Evolutionary conservation across 441 rosid genomes (phyloP).

Genomic region (Macaranga tanarius): DNA sequence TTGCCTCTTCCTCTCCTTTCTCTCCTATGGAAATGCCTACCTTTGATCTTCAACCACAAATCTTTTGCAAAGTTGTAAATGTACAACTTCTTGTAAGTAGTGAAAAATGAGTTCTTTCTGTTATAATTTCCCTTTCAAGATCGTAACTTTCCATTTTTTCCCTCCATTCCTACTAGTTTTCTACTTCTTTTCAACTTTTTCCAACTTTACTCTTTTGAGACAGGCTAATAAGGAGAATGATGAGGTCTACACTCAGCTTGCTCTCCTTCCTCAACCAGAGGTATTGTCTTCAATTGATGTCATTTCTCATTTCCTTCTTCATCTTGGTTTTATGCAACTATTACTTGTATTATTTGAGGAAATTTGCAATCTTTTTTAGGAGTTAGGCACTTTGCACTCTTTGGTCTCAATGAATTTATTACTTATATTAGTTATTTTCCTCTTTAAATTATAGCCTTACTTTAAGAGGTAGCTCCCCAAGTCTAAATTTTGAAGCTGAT

Average conservation of each 20-base stretch:
- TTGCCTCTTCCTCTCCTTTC: constrained; percentile 45
- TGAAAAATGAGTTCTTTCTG: not conserved
- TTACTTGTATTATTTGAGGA: constrained; percentile 1
- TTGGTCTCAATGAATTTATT: not conserved
- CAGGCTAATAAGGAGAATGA: constrained; percentile 95
- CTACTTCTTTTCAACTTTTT: constrained; percentile 13
- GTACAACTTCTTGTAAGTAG: constrained; percentile 71
- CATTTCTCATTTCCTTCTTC: constrained; percentile 15
- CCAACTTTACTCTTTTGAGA: constrained; percentile 13
- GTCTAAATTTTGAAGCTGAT: constrained; percentile 23
- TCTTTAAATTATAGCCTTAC: not conserved
- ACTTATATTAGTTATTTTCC: not conserved
- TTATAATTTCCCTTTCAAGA: constrained; percentile 1
- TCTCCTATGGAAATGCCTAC: constrained; percentile 56
- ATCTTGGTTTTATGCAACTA: constrained; percentile 1
- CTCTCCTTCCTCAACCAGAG: constrained; percentile 85
- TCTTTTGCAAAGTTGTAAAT: constrained; percentile 71
- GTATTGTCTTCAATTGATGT: constrained; percentile 35
- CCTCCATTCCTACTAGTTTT: not conserved
- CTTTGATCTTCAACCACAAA: constrained; percentile 62
- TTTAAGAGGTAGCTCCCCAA: constrained; percentile 17
- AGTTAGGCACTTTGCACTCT: not conserved
- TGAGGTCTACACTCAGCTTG: constrained; percentile 84
- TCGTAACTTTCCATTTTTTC: not conserved
- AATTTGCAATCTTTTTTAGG: constrained; percentile 3